Evolutionary conservation across 208 protist species (phyloP).

Genomic region (Acanthamoeba triangularis): DNA sequence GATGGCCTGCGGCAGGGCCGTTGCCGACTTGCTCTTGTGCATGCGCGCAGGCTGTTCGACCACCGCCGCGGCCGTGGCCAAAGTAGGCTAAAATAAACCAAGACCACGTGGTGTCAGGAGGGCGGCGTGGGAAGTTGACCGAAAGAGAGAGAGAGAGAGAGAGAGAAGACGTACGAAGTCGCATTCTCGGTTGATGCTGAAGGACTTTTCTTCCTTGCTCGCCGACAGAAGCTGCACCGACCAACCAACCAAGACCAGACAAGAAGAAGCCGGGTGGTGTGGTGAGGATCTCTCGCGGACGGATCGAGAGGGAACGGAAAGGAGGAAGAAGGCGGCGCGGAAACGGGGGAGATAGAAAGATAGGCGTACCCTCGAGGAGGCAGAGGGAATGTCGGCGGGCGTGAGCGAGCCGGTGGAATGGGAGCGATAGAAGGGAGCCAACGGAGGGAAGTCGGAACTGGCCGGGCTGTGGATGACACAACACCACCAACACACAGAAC

Average conservation of each 20-base stretch:
- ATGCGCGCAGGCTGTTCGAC: constrained; percentile 1
- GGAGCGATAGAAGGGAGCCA: constrained; percentile 42
- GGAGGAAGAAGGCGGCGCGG: not conserved
- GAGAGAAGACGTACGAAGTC: not conserved
- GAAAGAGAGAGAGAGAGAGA: too few species aligned
- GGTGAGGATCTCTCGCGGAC: not conserved
- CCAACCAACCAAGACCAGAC: not conserved
- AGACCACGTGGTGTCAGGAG: not conserved
- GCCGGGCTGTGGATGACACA: not conserved
- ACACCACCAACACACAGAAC: not conserved
- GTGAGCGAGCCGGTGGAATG: constrained; percentile 48
- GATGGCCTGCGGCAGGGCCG: constrained; percentile 35
- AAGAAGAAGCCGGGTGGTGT: not conserved
- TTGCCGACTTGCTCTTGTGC: constrained; percentile 48
- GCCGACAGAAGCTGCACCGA: constrained; percentile 8
- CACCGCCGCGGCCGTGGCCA: not conserved
- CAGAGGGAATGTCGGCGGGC: constrained; percentile 18
- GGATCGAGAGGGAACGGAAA: not conserved
- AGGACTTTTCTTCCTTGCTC: not conserved
- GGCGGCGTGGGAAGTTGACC: not conserved
- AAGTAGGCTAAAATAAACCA: not conserved
- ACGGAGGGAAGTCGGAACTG: constrained; percentile 19
- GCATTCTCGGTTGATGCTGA: constrained; percentile 62
- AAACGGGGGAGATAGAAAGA: not conserved
- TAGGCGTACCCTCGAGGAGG: constrained; percentile 2